These are phyloP conservation scores for sunflower (Helianthus annuus) DNA, from an alignment of 129 eudicot genomes.

Conservation along the genomic window HanXRQr2.0-SUNRISE NC_035442.2:155508565-155509064, in stretches of 20 bases:
- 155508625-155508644: not conserved
- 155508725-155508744: slow-evolving; percentile 81
- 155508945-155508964: not conserved
- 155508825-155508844: not conserved
- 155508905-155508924: not conserved
- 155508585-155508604: slow-evolving; percentile 51
- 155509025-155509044: not conserved
- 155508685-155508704: slow-evolving; percentile 70
- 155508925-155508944: not conserved
- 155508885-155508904: not conserved
- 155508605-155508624: not conserved
- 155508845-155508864: not conserved
- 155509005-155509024: too few species aligned
- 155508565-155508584: slow-evolving; percentile 51
- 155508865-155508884: not conserved
- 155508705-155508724: slow-evolving; percentile 85
- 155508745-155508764: slow-evolving; percentile 73
- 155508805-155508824: not conserved
- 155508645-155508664: not conserved
- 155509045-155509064: not conserved
- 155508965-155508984: not conserved
- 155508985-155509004: not conserved
- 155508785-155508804: slow-evolving; percentile 57
- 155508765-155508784: slow-evolving; percentile 62
- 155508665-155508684: slow-evolving; percentile 56